These are phyloP conservation scores for Hypoxylon trugodes DNA, from an alignment of 495 filamentous ascomycete genomes.

Conservation along the genomic window DNA sequence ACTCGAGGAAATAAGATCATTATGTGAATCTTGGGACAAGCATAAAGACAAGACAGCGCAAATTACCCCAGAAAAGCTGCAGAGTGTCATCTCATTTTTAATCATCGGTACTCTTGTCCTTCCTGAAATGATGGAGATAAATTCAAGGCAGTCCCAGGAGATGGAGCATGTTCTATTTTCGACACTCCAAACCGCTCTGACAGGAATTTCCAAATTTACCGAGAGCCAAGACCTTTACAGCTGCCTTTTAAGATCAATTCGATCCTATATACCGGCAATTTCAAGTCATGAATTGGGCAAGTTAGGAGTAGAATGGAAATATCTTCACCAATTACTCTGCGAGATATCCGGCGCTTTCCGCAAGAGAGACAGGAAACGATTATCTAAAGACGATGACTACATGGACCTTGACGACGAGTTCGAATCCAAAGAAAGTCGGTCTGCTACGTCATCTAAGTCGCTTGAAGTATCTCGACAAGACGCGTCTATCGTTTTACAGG, in stretches of 20 bases:
- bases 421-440: constrained; percentile 61
- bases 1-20: constrained; percentile 50
- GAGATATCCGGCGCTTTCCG: constrained; percentile 58
- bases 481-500: constrained; percentile 53
- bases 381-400: constrained; percentile 55
- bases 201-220: constrained; percentile 44
- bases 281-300: constrained; percentile 39
- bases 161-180: constrained; percentile 47
- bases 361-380: constrained; percentile 42
- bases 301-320: constrained; percentile 42
- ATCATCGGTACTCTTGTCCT: constrained; percentile 53
- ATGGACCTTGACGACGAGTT: constrained; percentile 86
- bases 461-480: constrained; percentile 57
- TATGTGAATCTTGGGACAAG: constrained; percentile 55
- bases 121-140: constrained; percentile 51
- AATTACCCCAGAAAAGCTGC: constrained; percentile 56
- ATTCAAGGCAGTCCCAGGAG: constrained; percentile 51
- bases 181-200: constrained; percentile 46
- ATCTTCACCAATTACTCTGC: constrained; percentile 50
- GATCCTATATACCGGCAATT: constrained; percentile 51
- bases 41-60: constrained; percentile 50
- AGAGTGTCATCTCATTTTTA: constrained; percentile 56
- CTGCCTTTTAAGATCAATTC: constrained; percentile 44
- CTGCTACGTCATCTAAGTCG: constrained; percentile 44
- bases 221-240: constrained; percentile 49